Conservation (phyloP, 2,329 filamentous ascomycete species). For the Aspergillus phoenicis region DNA sequence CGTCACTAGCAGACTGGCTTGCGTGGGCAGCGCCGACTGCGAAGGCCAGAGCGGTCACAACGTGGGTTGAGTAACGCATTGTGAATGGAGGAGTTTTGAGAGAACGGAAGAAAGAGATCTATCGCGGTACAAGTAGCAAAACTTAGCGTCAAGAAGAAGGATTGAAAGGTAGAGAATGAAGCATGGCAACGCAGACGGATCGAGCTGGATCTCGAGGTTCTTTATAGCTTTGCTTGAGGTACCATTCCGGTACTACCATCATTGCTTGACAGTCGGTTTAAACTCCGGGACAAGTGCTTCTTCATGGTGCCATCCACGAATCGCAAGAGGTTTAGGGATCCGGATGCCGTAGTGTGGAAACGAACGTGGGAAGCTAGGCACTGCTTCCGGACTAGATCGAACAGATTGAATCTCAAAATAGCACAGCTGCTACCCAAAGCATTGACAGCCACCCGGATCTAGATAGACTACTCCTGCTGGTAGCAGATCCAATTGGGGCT, state of each 20-base stretch:
- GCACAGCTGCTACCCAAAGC: background rate
- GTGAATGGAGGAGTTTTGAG: constrained; percentile 11
- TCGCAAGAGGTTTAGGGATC: background rate
- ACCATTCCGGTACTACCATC: background rate
- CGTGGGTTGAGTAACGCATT: constrained; percentile 35
- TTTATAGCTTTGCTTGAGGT: constrained; percentile 10
- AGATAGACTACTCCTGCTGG: background rate
- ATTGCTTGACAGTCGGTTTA: background rate
- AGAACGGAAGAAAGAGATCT: background rate
- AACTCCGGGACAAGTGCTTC: background rate
- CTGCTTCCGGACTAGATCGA: background rate
- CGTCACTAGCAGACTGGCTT: background rate
- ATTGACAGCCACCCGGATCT: background rate
- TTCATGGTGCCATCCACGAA: background rate
- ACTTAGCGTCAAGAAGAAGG: background rate
- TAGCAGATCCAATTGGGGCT: background rate
- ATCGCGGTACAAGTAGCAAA: background rate
- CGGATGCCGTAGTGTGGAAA: background rate
- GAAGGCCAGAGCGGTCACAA: constrained; percentile 23
- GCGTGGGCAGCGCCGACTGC: constrained; percentile 21
- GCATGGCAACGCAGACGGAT: constrained; percentile 2
- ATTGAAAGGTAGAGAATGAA: background rate
- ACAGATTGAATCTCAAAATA: background rate
- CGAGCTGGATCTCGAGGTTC: background rate
- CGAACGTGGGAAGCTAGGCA: background rate